These are phyloP conservation scores for Aspergillus sojae DNA, from an alignment of 2,329 filamentous ascomycete genomes.

Conservation along the genomic window DNA sequence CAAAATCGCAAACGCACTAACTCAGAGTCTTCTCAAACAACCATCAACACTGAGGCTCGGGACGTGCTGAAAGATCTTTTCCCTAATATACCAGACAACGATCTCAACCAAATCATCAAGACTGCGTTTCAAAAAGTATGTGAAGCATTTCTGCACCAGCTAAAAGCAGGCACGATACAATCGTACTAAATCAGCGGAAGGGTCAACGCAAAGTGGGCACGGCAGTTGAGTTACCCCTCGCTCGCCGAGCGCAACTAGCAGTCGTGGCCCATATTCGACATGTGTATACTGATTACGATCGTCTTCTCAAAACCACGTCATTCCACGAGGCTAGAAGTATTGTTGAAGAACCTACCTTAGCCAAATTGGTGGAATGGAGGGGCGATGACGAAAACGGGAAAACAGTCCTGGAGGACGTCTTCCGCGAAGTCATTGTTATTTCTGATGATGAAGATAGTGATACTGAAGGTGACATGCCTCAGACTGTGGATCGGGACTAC, in stretches of 20 bases:
- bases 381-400: slow-evolving; percentile 59
- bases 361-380: slow-evolving; percentile 64
- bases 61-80: slow-evolving; percentile 64
- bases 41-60: slow-evolving; percentile 59
- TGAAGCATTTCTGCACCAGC: slow-evolving; percentile 8
- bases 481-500: slow-evolving; percentile 34
- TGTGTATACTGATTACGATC: slow-evolving; percentile 64
- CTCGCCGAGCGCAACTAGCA: slow-evolving; percentile 62
- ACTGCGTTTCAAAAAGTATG: slow-evolving; percentile 62
- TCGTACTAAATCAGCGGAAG: slow-evolving; percentile 35
- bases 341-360: slow-evolving; percentile 59
- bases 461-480: slow-evolving; percentile 36
- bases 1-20: slow-evolving; percentile 27
- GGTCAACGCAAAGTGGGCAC: slow-evolving; percentile 62
- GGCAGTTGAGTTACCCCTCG: slow-evolving; percentile 55
- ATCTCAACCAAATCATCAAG: slow-evolving; percentile 60
- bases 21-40: slow-evolving; percentile 44
- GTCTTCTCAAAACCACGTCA: slow-evolving; percentile 54
- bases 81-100: slow-evolving; percentile 62
- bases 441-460: slow-evolving; percentile 62
- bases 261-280: slow-evolving; percentile 66
- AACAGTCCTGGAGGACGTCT: slow-evolving; percentile 61
- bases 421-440: slow-evolving; percentile 66
- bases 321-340: slow-evolving; percentile 58
- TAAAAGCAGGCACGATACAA: slow-evolving; percentile 9